A percentile compares a stretch with the other conserved stretches of the same genome.
Conservation (phyloP, 345 rosid genomes). For the Eucalyptus camaldulensis region DNA sequence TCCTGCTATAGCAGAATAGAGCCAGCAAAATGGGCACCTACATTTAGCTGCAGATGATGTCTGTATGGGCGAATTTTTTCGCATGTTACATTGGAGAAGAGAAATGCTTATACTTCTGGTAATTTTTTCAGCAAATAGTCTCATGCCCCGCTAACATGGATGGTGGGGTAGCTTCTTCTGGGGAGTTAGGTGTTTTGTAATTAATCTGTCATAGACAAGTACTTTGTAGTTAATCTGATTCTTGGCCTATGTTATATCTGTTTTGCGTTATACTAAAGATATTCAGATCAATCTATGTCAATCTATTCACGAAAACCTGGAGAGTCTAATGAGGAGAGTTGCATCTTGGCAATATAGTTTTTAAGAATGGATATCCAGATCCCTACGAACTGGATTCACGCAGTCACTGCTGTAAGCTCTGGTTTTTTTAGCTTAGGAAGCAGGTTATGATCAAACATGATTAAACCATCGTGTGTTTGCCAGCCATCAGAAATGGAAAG, state of each 20-base stretch:
- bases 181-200: not conserved
- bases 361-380: not conserved
- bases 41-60: not conserved
- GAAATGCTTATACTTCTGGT: not conserved
- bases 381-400: not conserved
- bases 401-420: not conserved
- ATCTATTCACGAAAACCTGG: not conserved
- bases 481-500: not conserved
- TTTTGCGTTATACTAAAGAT: not conserved
- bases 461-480: not conserved
- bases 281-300: not conserved
- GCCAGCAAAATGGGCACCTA: not conserved
- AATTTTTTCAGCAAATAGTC: not conserved
- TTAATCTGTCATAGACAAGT: not conserved
- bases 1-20: not conserved
- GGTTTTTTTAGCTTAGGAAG: not conserved
- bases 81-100: not conserved
- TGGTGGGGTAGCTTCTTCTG: not conserved
- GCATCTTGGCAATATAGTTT: not conserved
- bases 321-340: not conserved
- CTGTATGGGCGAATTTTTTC: not conserved
- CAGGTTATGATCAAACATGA: not conserved
- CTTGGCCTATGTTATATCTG: not conserved
- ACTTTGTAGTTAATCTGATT: not conserved
- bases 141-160: not conserved